These are phyloP conservation scores for Exophiala bonariae DNA, from an alignment of 2,329 filamentous ascomycete species.

Conservation along the genomic window DNA sequence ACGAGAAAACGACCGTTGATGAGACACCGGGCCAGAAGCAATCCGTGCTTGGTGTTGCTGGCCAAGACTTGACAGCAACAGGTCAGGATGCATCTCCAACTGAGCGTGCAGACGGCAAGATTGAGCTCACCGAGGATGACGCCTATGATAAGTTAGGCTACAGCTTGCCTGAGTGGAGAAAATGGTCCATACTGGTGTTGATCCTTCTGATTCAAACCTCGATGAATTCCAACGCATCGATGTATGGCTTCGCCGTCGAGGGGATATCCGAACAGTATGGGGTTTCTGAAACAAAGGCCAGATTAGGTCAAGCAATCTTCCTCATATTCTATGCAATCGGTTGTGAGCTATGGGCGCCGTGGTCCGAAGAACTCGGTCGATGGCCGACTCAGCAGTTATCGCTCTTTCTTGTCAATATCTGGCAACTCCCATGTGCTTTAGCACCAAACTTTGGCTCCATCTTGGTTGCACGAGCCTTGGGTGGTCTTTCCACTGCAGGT, in stretches of 20 bases:
- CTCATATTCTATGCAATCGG: slow-evolving; percentile 78
- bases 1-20: neutral
- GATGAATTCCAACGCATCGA: slow-evolving; percentile 75
- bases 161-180: slow-evolving; percentile 45
- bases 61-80: slow-evolving; percentile 15
- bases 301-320: slow-evolving; percentile 74
- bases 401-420: slow-evolving; percentile 74
- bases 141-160: slow-evolving; percentile 67
- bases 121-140: slow-evolving; percentile 52
- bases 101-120: slow-evolving; percentile 30
- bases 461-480: slow-evolving; percentile 66
- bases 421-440: slow-evolving; percentile 69
- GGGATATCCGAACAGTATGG: slow-evolving; percentile 65
- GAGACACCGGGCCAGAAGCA: slow-evolving; percentile 17
- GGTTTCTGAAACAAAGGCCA: slow-evolving; percentile 66
- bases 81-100: slow-evolving; percentile 20
- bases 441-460: slow-evolving; percentile 70
- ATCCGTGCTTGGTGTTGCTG: slow-evolving; percentile 9
- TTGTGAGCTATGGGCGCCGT: slow-evolving; percentile 84
- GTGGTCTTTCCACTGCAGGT: slow-evolving; percentile 63
- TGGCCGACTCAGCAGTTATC: slow-evolving; percentile 73
- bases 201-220: slow-evolving; percentile 71
- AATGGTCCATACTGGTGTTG: slow-evolving; percentile 41
- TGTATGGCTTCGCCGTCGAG: slow-evolving; percentile 67
- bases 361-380: slow-evolving; percentile 78